Evolutionary conservation across 1,139 yeast genomes (phyloP).

Genomic region (Diutina sp.): DNA sequence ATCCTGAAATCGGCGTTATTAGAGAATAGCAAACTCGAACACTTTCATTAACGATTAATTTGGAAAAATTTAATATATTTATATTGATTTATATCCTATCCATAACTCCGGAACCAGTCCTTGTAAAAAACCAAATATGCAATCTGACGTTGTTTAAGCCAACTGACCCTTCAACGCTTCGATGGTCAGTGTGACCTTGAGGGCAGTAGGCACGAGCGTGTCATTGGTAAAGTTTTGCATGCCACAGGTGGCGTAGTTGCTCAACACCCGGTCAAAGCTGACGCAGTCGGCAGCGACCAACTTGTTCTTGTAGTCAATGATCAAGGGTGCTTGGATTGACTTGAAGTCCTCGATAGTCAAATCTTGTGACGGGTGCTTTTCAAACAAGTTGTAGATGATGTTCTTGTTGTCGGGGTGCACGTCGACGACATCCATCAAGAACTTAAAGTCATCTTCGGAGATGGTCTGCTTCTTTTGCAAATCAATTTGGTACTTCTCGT

Average conservation of each 20-base stretch:
- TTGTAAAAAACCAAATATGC: not conserved
- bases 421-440: not conserved
- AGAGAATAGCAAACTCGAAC: too few relatives aligned
- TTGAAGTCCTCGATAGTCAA: not conserved
- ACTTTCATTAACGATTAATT: too few relatives aligned
- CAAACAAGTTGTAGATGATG: not conserved
- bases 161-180: not conserved
- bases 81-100: not conserved
- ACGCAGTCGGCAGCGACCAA: not conserved
- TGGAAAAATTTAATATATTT: too few relatives aligned
- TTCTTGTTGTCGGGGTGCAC: not conserved
- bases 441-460: not conserved
- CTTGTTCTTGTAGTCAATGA: conserved; percentile 1
- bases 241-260: not conserved
- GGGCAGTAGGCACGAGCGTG: not conserved
- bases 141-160: not conserved
- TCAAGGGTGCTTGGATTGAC: not conserved
- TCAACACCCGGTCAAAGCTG: not conserved
- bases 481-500: not conserved
- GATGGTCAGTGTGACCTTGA: not conserved
- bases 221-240: conserved; percentile 1
- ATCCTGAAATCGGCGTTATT: too few relatives aligned
- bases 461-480: not conserved
- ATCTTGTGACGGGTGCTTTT: not conserved
- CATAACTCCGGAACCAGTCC: not conserved